Conservation (phyloP, 2,329 filamentous ascomycete species). For the Monosporascus sp. region DNA sequence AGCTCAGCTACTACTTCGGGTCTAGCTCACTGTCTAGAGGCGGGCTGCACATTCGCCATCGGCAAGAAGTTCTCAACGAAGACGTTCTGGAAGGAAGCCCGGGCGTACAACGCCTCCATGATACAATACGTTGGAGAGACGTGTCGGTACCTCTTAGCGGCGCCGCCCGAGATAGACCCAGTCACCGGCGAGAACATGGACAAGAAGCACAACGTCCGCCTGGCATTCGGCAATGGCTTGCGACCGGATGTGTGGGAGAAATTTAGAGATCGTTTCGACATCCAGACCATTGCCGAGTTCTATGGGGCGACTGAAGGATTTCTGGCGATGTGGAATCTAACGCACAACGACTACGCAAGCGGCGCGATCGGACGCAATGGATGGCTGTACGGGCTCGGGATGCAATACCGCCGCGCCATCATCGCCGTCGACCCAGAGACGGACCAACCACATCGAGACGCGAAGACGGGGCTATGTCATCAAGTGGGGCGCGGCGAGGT, state of each 20-base stretch:
- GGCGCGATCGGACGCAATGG: slow-evolving; percentile 76
- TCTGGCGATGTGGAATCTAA: slow-evolving; percentile 65
- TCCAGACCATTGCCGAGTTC: slow-evolving; percentile 71
- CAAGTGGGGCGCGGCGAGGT: slow-evolving; percentile 53
- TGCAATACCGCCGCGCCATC: slow-evolving; percentile 47
- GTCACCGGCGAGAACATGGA: slow-evolving; percentile 64
- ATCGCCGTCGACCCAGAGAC: slow-evolving; percentile 68
- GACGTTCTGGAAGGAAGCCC: slow-evolving; percentile 71
- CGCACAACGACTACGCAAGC: slow-evolving; percentile 64
- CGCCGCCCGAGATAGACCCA: slow-evolving; percentile 56
- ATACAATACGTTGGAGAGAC: slow-evolving; percentile 90
- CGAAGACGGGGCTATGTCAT: slow-evolving; percentile 63
- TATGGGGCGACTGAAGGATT: slow-evolving; percentile 74
- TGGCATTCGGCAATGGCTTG: slow-evolving; percentile 80
- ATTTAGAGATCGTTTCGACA: slow-evolving; percentile 76
- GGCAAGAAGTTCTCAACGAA: slow-evolving; percentile 73
- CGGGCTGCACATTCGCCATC: slow-evolving; percentile 62
- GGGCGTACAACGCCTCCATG: slow-evolving; percentile 63
- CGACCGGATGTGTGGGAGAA: slow-evolving; percentile 79
- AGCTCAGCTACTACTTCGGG: slow-evolving; percentile 70
- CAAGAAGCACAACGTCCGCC: slow-evolving; percentile 63
- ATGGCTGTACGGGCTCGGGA: slow-evolving; percentile 49
- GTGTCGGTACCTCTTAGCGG: slow-evolving; percentile 72
- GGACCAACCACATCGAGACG: slow-evolving; percentile 62
- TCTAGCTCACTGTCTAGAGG: slow-evolving; percentile 53